phyloP scores from a whole-genome alignment of 176 grass and related monocot genomes.

The Coix lacrymajobi region DNA sequence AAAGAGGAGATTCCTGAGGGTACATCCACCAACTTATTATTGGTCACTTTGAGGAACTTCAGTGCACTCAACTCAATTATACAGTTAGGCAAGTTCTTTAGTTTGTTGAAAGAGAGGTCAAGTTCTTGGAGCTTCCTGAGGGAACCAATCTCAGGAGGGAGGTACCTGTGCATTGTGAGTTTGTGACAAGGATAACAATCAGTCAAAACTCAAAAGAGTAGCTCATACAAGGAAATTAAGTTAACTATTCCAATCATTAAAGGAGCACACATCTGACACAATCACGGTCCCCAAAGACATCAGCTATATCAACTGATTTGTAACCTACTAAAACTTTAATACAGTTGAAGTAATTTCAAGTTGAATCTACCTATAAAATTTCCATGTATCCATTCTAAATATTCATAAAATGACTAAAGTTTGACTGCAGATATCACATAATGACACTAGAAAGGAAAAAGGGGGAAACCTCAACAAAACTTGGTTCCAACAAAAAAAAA shows the following conservation, averaged over 20 bases:
- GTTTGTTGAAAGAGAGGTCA: conserved; percentile 96
- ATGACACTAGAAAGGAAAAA: neutral
- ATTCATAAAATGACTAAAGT: neutral
- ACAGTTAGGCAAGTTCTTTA: conserved; percentile 86
- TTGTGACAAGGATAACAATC: neutral
- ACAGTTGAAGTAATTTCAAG: neutral
- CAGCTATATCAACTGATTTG: neutral
- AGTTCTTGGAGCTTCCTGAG: conserved; percentile 84
- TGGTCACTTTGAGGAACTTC: conserved; percentile 75
- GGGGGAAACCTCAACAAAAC: neutral
- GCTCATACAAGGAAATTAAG: neutral
- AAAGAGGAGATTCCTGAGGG: conserved; percentile 73
- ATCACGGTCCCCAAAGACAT: neutral
- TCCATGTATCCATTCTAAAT: neutral
- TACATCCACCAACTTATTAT: conserved; percentile 90
- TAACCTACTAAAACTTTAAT: neutral
- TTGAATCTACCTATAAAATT: neutral
- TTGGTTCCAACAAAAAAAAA: neutral
- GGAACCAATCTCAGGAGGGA: conserved; percentile 84
- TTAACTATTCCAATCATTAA: neutral
- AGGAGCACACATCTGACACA: neutral
- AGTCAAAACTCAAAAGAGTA: conserved; percentile 5
- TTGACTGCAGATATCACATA: neutral
- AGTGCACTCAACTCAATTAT: conserved; percentile 65
- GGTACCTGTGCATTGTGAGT: conserved; percentile 53